phyloP scores from a whole-genome alignment of 805 yeast genomes.

The Saccharomycopsis selenospora region DNA sequence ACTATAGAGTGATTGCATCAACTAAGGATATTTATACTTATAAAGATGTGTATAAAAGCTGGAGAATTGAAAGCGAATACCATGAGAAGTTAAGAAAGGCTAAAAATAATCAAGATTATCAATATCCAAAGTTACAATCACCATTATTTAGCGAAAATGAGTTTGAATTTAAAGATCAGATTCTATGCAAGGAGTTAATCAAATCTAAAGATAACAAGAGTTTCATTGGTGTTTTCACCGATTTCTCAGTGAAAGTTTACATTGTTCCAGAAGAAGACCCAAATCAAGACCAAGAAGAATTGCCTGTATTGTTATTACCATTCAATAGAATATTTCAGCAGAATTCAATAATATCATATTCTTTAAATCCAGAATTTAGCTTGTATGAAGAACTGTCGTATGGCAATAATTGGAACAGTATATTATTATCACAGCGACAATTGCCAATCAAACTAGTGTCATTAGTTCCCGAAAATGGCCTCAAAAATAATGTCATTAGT shows the following conservation, averaged over 20 bases:
- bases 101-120: background rate
- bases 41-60: background rate
- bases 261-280: slow-evolving; percentile 25
- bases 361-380: slow-evolving; percentile 31
- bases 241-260: slow-evolving; percentile 33
- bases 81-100: slow-evolving; percentile 4
- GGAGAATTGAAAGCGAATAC: slow-evolving; percentile 7
- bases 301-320: slow-evolving; percentile 26
- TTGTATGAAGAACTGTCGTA: slow-evolving; percentile 25
- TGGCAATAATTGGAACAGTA: slow-evolving; percentile 22
- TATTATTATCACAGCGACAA: slow-evolving; percentile 28
- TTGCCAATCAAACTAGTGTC: slow-evolving; percentile 32
- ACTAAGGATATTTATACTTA: background rate
- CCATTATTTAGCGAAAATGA: background rate
- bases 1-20: background rate
- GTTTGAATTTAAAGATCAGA: slow-evolving; percentile 19
- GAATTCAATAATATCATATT: slow-evolving; percentile 29
- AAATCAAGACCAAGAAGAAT: slow-evolving; percentile 4
- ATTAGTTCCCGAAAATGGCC: slow-evolving; percentile 19
- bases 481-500: slow-evolving; percentile 16
- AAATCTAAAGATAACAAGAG: slow-evolving; percentile 37
- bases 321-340: slow-evolving; percentile 29
- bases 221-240: slow-evolving; percentile 32
- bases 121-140: background rate
- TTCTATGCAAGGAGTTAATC: slow-evolving; percentile 25